Evolutionary conservation across 1,284 basidiomycete genomes (phyloP).

Genomic region (Caloboletus inedulis): DNA sequence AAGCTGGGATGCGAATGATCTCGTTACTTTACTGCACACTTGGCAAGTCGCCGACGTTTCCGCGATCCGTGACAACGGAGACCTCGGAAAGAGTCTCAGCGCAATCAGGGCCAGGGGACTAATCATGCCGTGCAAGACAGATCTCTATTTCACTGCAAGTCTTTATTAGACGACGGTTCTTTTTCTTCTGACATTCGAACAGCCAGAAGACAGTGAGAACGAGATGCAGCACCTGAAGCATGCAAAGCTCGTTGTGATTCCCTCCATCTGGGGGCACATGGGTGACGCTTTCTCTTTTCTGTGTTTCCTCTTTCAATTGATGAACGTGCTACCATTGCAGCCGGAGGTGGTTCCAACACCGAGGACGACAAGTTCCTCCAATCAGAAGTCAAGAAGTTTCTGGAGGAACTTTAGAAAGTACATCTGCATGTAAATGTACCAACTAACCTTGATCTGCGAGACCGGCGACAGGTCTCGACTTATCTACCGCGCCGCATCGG

Average conservation of each 20-base stretch:
- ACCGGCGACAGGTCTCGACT: not conserved
- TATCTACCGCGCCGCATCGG: not conserved
- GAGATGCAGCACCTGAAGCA: slow-evolving; percentile 46
- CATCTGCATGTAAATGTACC: slow-evolving; percentile 11
- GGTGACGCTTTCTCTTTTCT: slow-evolving; percentile 30
- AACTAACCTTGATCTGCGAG: not conserved
- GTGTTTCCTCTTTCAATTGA: not conserved
- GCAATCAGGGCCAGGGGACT: slow-evolving; percentile 26
- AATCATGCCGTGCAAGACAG: slow-evolving; percentile 33
- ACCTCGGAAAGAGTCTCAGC: slow-evolving; percentile 16
- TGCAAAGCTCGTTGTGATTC: slow-evolving; percentile 47
- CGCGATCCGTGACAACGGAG: slow-evolving; percentile 18
- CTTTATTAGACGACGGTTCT: not conserved
- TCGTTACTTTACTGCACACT: slow-evolving; percentile 20
- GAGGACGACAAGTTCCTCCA: slow-evolving; percentile 39
- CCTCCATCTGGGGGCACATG: slow-evolving; percentile 58
- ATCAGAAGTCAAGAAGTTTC: slow-evolving; percentile 38
- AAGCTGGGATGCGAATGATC: slow-evolving; percentile 51
- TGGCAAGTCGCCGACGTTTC: slow-evolving; percentile 27
- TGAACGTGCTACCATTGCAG: slow-evolving; percentile 20
- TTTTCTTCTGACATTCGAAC: not conserved
- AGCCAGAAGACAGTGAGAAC: slow-evolving; percentile 56
- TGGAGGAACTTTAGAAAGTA: slow-evolving; percentile 26
- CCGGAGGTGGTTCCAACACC: slow-evolving; percentile 41
- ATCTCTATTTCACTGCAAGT: slow-evolving; percentile 55